Conservation (phyloP, 1,139 yeast genomes). For the Lodderomyces pseudojiufengensis region DNA sequence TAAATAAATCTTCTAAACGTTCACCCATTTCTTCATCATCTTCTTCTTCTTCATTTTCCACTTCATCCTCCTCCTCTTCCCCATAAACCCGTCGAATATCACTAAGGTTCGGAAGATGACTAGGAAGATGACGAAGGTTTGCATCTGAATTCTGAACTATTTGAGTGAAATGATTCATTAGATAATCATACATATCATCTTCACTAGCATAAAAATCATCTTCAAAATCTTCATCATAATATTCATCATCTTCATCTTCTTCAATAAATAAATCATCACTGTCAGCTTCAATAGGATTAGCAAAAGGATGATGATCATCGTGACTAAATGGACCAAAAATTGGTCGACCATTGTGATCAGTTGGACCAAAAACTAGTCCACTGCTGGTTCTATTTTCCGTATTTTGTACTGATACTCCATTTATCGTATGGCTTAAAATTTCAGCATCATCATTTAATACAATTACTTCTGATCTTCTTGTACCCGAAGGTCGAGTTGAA, state of each 20-base stretch:
- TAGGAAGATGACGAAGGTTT: too few species aligned
- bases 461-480: too few species aligned
- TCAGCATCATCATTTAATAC: not conserved
- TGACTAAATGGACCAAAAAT: too few species aligned
- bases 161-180: not conserved
- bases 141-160: not conserved
- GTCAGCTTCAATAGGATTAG: not conserved
- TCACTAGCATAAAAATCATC: not conserved
- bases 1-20: constrained; percentile 8
- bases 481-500: not conserved
- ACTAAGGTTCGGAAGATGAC: too few species aligned
- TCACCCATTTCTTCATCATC: constrained; percentile 5
- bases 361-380: too few species aligned
- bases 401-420: not conserved
- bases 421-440: not conserved
- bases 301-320: constrained; percentile 2
- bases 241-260: constrained; percentile 3
- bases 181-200: not conserved
- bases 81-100: not conserved
- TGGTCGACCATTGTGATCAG: too few species aligned
- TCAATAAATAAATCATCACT: not conserved
- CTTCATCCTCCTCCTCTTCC: constrained; percentile 6
- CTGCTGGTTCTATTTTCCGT: too few species aligned
- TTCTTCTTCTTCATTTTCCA: constrained; percentile 6
- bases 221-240: not conserved